A percentile compares a stretch with the other conserved stretches of the same genome.
phyloP scores from a whole-genome alignment of 2,329 filamentous ascomycete species.

The Penicillium sp. region DNA sequence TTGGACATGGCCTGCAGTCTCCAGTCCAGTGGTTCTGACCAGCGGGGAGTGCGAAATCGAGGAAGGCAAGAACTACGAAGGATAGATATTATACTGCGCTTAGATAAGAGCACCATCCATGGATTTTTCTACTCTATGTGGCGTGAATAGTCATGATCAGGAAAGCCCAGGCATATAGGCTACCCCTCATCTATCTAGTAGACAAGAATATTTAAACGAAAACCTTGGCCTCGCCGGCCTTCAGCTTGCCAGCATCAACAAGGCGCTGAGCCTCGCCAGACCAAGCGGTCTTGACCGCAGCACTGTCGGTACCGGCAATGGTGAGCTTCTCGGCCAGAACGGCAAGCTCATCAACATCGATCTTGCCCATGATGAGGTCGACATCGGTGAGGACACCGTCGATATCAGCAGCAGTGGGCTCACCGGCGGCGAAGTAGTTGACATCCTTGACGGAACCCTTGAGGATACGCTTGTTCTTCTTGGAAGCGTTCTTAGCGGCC shows the following conservation, averaged over 20 bases:
- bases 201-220: constrained; percentile 29
- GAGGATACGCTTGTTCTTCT: constrained; percentile 99
- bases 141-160: constrained; percentile 14
- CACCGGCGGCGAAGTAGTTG: constrained; percentile 84
- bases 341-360: constrained; percentile 88
- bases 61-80: neutral
- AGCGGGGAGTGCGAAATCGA: too few relatives aligned
- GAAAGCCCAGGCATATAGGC: neutral
- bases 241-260: constrained; percentile 77
- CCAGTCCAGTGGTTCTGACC: neutral
- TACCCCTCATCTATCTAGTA: constrained; percentile 5
- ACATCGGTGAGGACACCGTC: constrained; percentile 81
- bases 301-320: constrained; percentile 70
- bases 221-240: constrained; percentile 74
- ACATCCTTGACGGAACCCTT: constrained; percentile 93
- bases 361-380: constrained; percentile 80
- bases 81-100: neutral
- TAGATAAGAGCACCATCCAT: neutral
- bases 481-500: constrained; percentile 95
- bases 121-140: constrained; percentile 18
- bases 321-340: constrained; percentile 76
- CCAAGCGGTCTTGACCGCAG: constrained; percentile 84
- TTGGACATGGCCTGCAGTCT: neutral
- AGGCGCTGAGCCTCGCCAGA: constrained; percentile 73
- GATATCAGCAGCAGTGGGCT: constrained; percentile 71